phyloP scores from a whole-genome alignment of 2,329 filamentous ascomycete genomes.

The Beauveria rudraprayagi region DNA sequence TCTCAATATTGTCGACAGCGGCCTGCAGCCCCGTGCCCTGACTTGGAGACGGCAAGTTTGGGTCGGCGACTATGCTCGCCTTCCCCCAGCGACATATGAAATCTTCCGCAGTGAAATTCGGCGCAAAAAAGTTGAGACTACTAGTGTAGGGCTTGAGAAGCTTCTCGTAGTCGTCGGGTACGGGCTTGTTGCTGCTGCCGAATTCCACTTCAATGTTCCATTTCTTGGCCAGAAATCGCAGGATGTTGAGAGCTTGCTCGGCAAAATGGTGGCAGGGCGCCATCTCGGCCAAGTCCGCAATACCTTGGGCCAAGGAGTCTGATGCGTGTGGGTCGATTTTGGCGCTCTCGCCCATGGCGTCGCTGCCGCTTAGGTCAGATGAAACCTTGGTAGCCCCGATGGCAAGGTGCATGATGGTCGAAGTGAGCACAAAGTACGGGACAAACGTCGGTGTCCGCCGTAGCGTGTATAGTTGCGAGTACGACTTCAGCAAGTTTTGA shows the following conservation, averaged over 20 bases:
- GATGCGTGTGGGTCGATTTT: conserved; percentile 32
- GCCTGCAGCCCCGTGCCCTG: conserved; percentile 16
- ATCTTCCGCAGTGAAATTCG: conserved; percentile 40
- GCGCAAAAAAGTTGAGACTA: conserved; percentile 51
- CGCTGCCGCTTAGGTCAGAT: conserved; percentile 15
- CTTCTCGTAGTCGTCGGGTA: conserved; percentile 30
- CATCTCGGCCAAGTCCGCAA: conserved; percentile 53
- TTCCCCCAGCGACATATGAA: conserved; percentile 40
- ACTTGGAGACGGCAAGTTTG: background rate
- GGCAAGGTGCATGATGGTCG: conserved; percentile 52
- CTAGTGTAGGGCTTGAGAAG: conserved; percentile 39
- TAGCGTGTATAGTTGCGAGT: conserved; percentile 50
- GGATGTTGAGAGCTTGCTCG: conserved; percentile 51
- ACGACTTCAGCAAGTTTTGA: conserved; percentile 46
- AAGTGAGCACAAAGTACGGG: conserved; percentile 54
- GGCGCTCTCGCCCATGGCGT: conserved; percentile 25
- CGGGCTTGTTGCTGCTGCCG: conserved; percentile 20
- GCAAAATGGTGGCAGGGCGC: conserved; percentile 53
- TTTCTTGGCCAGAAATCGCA: conserved; percentile 48
- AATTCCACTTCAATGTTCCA: conserved; percentile 50
- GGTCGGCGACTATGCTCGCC: conserved; percentile 11
- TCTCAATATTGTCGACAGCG: conserved; percentile 34
- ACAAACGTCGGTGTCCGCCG: conserved; percentile 53
- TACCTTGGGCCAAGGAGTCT: conserved; percentile 43
- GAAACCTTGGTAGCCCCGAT: conserved; percentile 34